phyloP scores from a whole-genome alignment of 495 filamentous ascomycete genomes.

The Neurospora terricola region DNA sequence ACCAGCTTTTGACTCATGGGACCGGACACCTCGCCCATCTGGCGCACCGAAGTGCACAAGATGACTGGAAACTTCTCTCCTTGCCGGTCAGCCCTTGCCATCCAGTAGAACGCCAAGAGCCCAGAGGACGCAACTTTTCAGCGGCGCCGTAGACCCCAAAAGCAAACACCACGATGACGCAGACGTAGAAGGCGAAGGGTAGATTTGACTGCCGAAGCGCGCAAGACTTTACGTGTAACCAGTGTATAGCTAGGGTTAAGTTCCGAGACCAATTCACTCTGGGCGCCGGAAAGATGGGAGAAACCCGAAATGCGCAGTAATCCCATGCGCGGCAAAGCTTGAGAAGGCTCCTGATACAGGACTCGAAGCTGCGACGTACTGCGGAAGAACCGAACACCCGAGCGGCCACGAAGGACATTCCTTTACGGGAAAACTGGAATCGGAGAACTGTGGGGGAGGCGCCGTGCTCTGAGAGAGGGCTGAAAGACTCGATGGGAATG shows the following conservation, averaged over 20 bases:
- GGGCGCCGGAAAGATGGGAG: constrained; percentile 13
- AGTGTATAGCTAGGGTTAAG: constrained; percentile 66
- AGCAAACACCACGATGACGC: constrained; percentile 6
- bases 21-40: constrained; percentile 20
- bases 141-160: constrained; percentile 16
- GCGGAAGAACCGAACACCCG: constrained; percentile 16
- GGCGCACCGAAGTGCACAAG: constrained; percentile 19
- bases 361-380: constrained; percentile 29
- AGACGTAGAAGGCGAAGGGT: constrained; percentile 27
- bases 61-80: constrained; percentile 33
- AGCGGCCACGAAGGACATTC: constrained; percentile 44
- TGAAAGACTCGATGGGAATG: constrained; percentile 24
- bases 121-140: constrained; percentile 29
- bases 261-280: constrained; percentile 55
- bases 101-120: constrained; percentile 8
- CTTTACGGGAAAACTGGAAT: constrained; percentile 49
- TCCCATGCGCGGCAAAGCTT: constrained; percentile 25
- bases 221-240: constrained; percentile 40
- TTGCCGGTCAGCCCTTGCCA: constrained; percentile 28
- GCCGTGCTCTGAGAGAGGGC: constrained; percentile 39
- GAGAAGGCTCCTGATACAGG: constrained; percentile 27
- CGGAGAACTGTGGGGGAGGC: constrained; percentile 62
- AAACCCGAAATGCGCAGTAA: constrained; percentile 13
- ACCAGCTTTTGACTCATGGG: constrained; percentile 52
- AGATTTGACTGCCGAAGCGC: constrained; percentile 28